A percentile compares a stretch with the other conserved stretches of the same genome.
Evolutionary conservation across 495 filamentous ascomycete genomes (phyloP).

Genomic region (Trichoderma virens): DNA sequence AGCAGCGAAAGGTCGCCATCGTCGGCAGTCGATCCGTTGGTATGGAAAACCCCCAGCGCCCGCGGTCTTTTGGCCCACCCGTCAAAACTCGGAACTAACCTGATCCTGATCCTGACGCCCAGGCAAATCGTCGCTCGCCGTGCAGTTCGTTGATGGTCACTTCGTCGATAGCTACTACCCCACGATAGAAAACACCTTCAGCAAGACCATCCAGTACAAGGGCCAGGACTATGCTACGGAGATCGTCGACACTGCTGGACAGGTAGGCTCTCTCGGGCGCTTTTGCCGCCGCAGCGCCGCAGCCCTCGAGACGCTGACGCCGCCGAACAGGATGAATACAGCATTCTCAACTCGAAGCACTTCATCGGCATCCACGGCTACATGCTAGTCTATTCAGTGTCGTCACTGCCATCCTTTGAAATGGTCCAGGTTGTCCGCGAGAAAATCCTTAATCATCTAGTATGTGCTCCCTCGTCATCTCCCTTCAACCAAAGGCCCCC

Average conservation of each 20-base stretch:
- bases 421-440: constrained; percentile 93
- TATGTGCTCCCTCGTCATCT: constrained; percentile 33
- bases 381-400: constrained; percentile 94
- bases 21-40: constrained; percentile 96
- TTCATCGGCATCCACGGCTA: constrained; percentile 99
- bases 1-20: constrained; percentile 96
- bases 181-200: constrained; percentile 98
- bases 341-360: constrained; percentile 94
- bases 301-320: too few species aligned
- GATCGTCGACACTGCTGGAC: constrained; percentile 97
- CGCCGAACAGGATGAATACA: constrained; percentile 95
- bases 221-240: constrained; percentile 91
- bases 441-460: constrained; percentile 94
- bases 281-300: neutral
- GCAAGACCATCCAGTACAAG: constrained; percentile 84
- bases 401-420: constrained; percentile 88
- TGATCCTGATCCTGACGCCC: constrained; percentile 7
- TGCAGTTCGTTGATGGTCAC: constrained; percentile 94
- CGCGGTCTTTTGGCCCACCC: too few species aligned
- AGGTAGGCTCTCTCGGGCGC: constrained; percentile 50
- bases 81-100: too few species aligned
- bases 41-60: too few species aligned
- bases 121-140: constrained; percentile 98
- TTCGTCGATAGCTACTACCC: constrained; percentile 99
- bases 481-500: constrained; percentile 9